A percentile compares a stretch with the other conserved stretches of the same genome.
Conservation (phyloP, 345 rosid genomes). For the Gossypioides kirkii region DNA sequence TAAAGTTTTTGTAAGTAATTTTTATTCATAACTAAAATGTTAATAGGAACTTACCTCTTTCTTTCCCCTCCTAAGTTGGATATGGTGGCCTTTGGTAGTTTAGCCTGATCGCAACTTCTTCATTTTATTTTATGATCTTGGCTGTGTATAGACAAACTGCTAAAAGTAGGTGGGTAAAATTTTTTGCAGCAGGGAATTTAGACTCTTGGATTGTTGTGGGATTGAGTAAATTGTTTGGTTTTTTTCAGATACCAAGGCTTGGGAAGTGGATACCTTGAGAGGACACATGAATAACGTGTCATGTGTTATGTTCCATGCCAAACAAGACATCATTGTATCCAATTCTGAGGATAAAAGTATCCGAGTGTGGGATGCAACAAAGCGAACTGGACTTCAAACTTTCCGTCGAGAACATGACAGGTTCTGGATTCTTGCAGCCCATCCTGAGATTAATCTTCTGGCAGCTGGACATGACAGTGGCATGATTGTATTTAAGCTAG, state of each 20-base stretch:
- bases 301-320: slow-evolving; percentile 92
- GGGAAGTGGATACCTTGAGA: slow-evolving; percentile 98
- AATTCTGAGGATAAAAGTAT: slow-evolving; percentile 97
- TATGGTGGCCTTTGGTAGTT: not conserved
- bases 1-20: not conserved
- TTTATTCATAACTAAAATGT: not conserved
- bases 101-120: not conserved
- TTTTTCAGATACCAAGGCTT: slow-evolving; percentile 89
- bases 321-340: slow-evolving; percentile 93
- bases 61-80: not conserved
- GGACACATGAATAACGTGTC: slow-evolving; percentile 98
- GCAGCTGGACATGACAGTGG: slow-evolving; percentile 99
- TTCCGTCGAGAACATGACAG: slow-evolving; percentile 95
- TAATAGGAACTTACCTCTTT: not conserved
- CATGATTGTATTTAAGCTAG: slow-evolving; percentile 94
- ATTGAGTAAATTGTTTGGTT: not conserved
- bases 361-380: slow-evolving; percentile 96
- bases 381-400: slow-evolving; percentile 84
- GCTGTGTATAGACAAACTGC: not conserved
- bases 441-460: slow-evolving; percentile 91
- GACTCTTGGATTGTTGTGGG: not conserved
- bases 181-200: not conserved
- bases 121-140: not conserved
- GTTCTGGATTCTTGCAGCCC: slow-evolving; percentile 91
- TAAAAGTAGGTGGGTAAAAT: no score